phyloP scores from a whole-genome alignment of 2,329 filamentous ascomycete genomes.

The Hypoxylon sp. region DNA sequence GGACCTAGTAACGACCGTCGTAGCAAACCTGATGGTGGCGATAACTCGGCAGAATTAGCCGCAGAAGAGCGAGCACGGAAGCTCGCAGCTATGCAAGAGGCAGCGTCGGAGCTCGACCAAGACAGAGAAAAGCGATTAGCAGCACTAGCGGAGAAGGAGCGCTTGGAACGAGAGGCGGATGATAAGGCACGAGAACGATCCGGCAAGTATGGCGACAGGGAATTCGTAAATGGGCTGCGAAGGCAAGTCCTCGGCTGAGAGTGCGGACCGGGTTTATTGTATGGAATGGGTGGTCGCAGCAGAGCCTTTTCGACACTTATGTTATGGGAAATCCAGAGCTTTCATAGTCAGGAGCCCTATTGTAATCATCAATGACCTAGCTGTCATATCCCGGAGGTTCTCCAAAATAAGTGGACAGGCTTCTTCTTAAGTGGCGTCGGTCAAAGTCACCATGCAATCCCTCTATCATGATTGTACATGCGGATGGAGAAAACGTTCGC shows the following conservation, averaged over 20 bases:
- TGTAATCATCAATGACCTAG: background rate
- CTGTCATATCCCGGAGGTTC: background rate
- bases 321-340: background rate
- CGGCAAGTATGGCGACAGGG: slow-evolving; percentile 73
- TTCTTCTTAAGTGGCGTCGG: background rate
- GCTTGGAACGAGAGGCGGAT: slow-evolving; percentile 75
- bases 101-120: slow-evolving; percentile 77
- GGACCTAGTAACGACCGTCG: slow-evolving; percentile 46
- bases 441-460: background rate
- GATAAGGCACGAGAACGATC: slow-evolving; percentile 72
- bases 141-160: slow-evolving; percentile 76
- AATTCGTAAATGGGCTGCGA: slow-evolving; percentile 76
- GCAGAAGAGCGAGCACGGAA: slow-evolving; percentile 74
- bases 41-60: slow-evolving; percentile 32
- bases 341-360: background rate
- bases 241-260: slow-evolving; percentile 61
- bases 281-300: background rate
- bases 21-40: slow-evolving; percentile 40
- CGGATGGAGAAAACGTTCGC: background rate
- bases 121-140: slow-evolving; percentile 78
- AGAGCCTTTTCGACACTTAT: background rate
- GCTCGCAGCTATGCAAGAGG: slow-evolving; percentile 80
- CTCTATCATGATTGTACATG: background rate
- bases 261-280: background rate
- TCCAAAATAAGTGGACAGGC: background rate